Percentiles rank a stretch among this genome's conserved stretches.
Conservation (phyloP, 2,329 filamentous ascomycete genomes). For the Coniochaeta ligniaria region DNA sequence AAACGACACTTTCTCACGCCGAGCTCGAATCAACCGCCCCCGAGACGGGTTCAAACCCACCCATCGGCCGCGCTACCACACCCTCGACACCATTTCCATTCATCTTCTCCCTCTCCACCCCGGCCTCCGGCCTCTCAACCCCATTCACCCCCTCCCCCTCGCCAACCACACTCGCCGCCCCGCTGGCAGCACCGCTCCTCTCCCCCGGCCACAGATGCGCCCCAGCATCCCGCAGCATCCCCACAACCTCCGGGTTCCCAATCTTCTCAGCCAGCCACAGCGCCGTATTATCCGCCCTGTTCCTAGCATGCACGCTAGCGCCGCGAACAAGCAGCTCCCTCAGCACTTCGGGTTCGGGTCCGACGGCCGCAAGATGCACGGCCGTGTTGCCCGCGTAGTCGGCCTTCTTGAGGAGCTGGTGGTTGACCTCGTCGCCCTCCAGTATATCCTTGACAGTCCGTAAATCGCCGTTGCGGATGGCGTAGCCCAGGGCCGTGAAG, state of each 20-base stretch:
- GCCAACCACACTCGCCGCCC: not conserved
- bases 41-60: not conserved
- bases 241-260: conserved; percentile 44
- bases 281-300: conserved; percentile 58
- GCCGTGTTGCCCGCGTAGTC: conserved; percentile 79
- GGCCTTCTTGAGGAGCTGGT: conserved; percentile 59
- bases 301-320: conserved; percentile 60
- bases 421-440: conserved; percentile 47
- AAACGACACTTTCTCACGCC: not conserved
- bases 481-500: conserved; percentile 72
- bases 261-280: conserved; percentile 56
- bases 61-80: not conserved
- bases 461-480: conserved; percentile 66
- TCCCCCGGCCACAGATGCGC: not conserved
- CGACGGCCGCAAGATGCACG: conserved; percentile 35
- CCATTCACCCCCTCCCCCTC: not conserved
- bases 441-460: conserved; percentile 60
- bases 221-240: conserved; percentile 32
- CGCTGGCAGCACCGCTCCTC: not conserved
- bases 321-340: conserved; percentile 52
- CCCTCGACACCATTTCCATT: not conserved
- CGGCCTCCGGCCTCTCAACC: not conserved
- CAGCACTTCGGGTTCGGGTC: conserved; percentile 42
- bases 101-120: not conserved
- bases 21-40: not conserved